Evolutionary conservation across 2,329 filamentous ascomycete genomes (phyloP).

Genomic region (Penicillium hordei): DNA sequence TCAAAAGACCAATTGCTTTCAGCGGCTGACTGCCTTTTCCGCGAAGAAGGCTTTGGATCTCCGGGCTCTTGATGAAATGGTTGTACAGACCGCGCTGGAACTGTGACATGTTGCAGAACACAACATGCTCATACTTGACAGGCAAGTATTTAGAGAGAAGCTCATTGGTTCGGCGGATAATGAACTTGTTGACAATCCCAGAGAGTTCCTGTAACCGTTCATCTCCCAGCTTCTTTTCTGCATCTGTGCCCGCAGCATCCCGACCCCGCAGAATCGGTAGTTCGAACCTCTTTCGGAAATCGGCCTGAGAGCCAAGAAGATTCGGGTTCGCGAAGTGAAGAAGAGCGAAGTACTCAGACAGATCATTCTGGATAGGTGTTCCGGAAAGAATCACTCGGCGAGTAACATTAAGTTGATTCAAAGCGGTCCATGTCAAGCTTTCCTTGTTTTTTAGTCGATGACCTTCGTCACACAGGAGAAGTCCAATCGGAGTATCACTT

Average conservation of each 20-base stretch:
- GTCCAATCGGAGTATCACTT: constrained; percentile 82
- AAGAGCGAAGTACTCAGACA: constrained; percentile 96
- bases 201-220: constrained; percentile 79
- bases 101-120: constrained; percentile 91
- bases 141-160: constrained; percentile 96
- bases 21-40: constrained; percentile 95
- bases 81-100: constrained; percentile 96
- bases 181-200: constrained; percentile 90
- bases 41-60: constrained; percentile 85
- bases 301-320: constrained; percentile 79
- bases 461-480: constrained; percentile 94
- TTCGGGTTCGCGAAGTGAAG: constrained; percentile 96
- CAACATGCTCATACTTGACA: constrained; percentile 98
- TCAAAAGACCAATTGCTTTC: constrained; percentile 93
- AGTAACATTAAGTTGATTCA: constrained; percentile 87
- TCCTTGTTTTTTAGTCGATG: constrained; percentile 97
- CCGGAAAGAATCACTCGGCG: constrained; percentile 92
- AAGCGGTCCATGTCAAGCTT: constrained; percentile 87
- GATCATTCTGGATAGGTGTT: constrained; percentile 95
- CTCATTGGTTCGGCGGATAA: constrained; percentile 96
- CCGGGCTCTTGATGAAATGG: constrained; percentile 92
- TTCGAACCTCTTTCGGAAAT: constrained; percentile 93
- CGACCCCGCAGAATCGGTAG: constrained; percentile 87
- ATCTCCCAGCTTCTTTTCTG: constrained; percentile 78
- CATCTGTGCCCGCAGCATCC: constrained; percentile 83